Evolutionary conservation across 2,329 filamentous ascomycete genomes (phyloP).

Genomic region (Microdochium bolleyi): DNA sequence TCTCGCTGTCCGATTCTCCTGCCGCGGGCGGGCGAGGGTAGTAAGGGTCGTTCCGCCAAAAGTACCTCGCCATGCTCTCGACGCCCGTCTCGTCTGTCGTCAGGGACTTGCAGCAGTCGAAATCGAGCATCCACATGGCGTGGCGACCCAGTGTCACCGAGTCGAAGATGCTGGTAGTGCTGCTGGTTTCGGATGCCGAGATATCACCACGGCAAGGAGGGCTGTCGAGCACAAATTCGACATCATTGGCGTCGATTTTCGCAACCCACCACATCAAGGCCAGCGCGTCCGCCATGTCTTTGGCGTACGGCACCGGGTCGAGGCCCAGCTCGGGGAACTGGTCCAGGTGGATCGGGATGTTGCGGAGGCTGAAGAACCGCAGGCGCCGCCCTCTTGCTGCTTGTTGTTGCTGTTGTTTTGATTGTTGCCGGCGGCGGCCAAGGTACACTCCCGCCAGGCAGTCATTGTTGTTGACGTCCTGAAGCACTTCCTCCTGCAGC

Average conservation of each 20-base stretch:
- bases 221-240: slow-evolving; percentile 45
- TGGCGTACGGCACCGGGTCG: slow-evolving; percentile 24
- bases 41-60: slow-evolving; percentile 42
- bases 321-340: slow-evolving; percentile 37
- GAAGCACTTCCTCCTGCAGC: not conserved
- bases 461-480: slow-evolving; percentile 25
- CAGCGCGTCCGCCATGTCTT: slow-evolving; percentile 38
- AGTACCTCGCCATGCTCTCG: slow-evolving; percentile 30
- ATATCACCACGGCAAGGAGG: too few relatives aligned
- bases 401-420: not conserved
- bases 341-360: slow-evolving; percentile 39
- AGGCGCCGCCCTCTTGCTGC: not conserved
- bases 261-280: slow-evolving; percentile 42
- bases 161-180: not conserved
- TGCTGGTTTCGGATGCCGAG: slow-evolving; percentile 4
- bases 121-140: slow-evolving; percentile 37
- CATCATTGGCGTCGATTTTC: slow-evolving; percentile 39
- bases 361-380: slow-evolving; percentile 31
- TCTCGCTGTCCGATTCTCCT: too few relatives aligned
- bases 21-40: slow-evolving; percentile 36
- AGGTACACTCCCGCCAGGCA: slow-evolving; percentile 43
- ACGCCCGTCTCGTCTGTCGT: slow-evolving; percentile 30
- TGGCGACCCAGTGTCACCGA: slow-evolving; percentile 19
- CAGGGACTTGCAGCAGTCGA: slow-evolving; percentile 28
- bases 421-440: slow-evolving; percentile 19